Conservation (phyloP, 139 green algal genomes). For the Monoraphidium neglectum region DNA sequence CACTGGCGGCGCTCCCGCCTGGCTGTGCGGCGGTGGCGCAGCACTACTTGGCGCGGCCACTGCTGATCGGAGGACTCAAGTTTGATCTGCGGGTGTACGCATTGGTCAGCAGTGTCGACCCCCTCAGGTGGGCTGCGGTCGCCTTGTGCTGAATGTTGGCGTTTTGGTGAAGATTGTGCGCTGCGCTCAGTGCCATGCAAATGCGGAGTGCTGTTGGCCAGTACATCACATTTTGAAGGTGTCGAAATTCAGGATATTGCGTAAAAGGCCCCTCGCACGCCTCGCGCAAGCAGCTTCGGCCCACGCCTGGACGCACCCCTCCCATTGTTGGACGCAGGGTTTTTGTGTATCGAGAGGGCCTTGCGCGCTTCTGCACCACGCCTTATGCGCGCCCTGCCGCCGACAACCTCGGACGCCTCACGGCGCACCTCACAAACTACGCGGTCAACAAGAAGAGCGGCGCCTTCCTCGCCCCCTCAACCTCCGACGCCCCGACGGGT, state of each 20-base stretch:
- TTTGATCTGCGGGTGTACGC: conserved; percentile 82
- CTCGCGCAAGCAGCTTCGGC: too few relatives aligned
- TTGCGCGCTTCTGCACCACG: conserved; percentile 66
- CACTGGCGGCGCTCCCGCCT: neutral
- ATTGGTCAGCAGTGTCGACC: conserved; percentile 58
- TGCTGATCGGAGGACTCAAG: conserved; percentile 74
- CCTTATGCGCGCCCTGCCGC: conserved; percentile 46
- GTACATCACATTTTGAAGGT: too few relatives aligned
- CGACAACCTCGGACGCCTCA: conserved; percentile 63
- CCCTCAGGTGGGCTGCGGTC: conserved; percentile 49
- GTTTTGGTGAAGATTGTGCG: too few relatives aligned
- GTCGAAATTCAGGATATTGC: too few relatives aligned
- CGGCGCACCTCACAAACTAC: conserved; percentile 75
- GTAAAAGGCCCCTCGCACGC: too few relatives aligned
- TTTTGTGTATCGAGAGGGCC: conserved; percentile 65
- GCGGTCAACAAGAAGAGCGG: conserved; percentile 63
- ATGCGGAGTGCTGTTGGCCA: too few relatives aligned
- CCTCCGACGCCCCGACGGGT: too few relatives aligned
- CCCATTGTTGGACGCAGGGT: conserved; percentile 15
- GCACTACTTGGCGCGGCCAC: conserved; percentile 63
- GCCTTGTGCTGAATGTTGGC: too few relatives aligned
- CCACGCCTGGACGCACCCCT: too few relatives aligned
- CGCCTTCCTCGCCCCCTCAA: conserved; percentile 9
- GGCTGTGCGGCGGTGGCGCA: conserved; percentile 48
- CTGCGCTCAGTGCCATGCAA: too few relatives aligned